Conservation (phyloP, 2,329 filamentous ascomycete genomes). For the Colletotrichum horii region DNA sequence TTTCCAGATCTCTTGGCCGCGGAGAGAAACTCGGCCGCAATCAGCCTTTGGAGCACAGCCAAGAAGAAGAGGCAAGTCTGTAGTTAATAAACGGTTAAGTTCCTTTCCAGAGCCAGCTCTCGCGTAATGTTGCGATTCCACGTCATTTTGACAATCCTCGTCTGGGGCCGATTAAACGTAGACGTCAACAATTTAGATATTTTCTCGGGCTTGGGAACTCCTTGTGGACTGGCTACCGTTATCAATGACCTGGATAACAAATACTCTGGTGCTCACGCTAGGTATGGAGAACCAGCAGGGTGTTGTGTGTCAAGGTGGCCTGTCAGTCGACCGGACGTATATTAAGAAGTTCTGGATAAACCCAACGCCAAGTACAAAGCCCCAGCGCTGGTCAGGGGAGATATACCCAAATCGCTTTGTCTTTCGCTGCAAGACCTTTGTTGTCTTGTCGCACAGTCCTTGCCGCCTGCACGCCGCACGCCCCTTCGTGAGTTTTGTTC, state of each 20-base stretch:
- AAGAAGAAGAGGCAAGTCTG: background rate
- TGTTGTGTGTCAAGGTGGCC: background rate
- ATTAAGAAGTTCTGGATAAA: background rate
- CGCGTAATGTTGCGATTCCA: background rate
- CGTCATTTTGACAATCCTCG: background rate
- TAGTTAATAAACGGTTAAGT: background rate
- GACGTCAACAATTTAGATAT: background rate
- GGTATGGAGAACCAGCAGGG: background rate
- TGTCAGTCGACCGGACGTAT: background rate
- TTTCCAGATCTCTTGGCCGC: background rate
- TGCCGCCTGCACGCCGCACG: background rate
- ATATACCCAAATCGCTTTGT: background rate
- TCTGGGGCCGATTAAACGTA: background rate
- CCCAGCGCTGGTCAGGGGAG: background rate
- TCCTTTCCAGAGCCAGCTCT: background rate
- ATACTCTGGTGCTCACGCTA: background rate
- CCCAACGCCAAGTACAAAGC: background rate
- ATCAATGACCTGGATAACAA: background rate
- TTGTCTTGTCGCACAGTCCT: background rate
- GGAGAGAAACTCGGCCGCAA: background rate
- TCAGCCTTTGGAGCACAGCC: background rate
- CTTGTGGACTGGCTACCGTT: background rate
- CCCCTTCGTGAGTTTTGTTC: background rate
- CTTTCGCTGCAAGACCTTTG: background rate
- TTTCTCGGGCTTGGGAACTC: background rate